Conservation (phyloP, 2,329 filamentous ascomycete genomes). For the Aspergillus calidoustus region DNA sequence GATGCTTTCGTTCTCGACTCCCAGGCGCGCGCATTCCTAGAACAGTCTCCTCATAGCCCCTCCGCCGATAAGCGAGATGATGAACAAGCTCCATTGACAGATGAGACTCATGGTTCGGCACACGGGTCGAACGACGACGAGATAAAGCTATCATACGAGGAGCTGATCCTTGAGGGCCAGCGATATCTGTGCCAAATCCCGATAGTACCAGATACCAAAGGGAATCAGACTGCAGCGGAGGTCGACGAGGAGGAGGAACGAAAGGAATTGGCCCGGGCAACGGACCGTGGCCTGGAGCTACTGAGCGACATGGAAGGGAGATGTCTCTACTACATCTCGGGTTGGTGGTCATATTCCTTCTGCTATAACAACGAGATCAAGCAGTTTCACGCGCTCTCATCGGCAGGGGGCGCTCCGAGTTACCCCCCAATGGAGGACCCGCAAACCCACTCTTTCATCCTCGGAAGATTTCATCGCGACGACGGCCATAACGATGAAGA, state of each 20-base stretch:
- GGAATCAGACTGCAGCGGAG: constrained; percentile 69
- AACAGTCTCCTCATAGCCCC: constrained; percentile 26
- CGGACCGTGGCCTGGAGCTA: constrained; percentile 77
- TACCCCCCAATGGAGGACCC: constrained; percentile 79
- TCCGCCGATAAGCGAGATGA: constrained; percentile 24
- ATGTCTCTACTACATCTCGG: constrained; percentile 82
- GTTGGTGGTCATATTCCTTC: constrained; percentile 97
- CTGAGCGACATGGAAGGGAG: constrained; percentile 75
- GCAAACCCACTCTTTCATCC: constrained; percentile 73
- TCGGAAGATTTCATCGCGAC: constrained; percentile 64
- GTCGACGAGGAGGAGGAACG: constrained; percentile 70
- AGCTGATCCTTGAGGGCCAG: constrained; percentile 71
- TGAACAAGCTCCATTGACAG: constrained; percentile 32
- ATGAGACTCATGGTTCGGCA: constrained; percentile 40
- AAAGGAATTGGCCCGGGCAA: constrained; percentile 77
- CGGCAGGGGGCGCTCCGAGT: constrained; percentile 66
- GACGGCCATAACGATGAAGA: constrained; percentile 39
- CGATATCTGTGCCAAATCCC: constrained; percentile 87
- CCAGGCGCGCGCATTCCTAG: constrained; percentile 66
- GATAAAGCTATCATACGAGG: constrained; percentile 62
- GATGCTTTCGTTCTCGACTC: constrained; percentile 72
- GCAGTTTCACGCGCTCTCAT: constrained; percentile 85
- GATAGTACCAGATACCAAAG: constrained; percentile 64
- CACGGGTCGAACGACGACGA: constrained; percentile 18
- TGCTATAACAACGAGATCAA: constrained; percentile 87